Conservation (phyloP, 768 basidiomycete genomes). For the Dendrothele bispora region DNA sequence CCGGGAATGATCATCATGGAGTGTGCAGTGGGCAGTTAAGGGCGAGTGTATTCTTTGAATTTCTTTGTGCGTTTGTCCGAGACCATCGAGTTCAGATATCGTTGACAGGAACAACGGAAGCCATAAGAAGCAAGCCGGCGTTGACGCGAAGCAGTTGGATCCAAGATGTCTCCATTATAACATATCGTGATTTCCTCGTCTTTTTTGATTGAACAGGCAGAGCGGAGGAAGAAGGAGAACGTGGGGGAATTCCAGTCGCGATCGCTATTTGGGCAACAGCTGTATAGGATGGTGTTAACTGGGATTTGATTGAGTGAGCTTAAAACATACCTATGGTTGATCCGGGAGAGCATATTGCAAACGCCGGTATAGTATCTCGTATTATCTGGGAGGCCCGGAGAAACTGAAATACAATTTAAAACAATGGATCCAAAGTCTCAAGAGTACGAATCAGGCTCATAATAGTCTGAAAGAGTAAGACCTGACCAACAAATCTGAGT, state of each 20-base stretch:
- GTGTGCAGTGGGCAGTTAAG: too few relatives aligned
- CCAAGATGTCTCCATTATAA: constrained; percentile 19
- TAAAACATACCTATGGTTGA: constrained; percentile 34
- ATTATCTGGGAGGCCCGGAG: neutral
- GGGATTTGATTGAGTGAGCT: neutral
- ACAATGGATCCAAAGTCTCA: constrained; percentile 10
- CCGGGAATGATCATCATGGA: too few relatives aligned
- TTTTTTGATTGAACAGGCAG: constrained; percentile 25
- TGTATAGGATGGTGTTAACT: too few relatives aligned
- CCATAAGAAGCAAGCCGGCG: constrained; percentile 25
- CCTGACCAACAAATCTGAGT: too few relatives aligned
- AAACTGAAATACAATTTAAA: too few relatives aligned
- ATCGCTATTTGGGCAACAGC: constrained; percentile 17
- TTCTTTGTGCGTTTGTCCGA: too few relatives aligned
- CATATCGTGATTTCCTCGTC: constrained; percentile 34
- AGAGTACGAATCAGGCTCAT: constrained; percentile 18
- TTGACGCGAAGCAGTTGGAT: constrained; percentile 22
- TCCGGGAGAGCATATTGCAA: constrained; percentile 29
- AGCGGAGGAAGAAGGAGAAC: constrained; percentile 28
- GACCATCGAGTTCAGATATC: constrained; percentile 22
- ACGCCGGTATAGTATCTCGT: constrained; percentile 22
- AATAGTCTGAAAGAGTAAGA: too few relatives aligned
- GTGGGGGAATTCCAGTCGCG: constrained; percentile 20
- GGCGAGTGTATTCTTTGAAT: too few relatives aligned
- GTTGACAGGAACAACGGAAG: constrained; percentile 31